phyloP scores from a whole-genome alignment of 106 monocot species.

The Platanthera zijinensis region DNA sequence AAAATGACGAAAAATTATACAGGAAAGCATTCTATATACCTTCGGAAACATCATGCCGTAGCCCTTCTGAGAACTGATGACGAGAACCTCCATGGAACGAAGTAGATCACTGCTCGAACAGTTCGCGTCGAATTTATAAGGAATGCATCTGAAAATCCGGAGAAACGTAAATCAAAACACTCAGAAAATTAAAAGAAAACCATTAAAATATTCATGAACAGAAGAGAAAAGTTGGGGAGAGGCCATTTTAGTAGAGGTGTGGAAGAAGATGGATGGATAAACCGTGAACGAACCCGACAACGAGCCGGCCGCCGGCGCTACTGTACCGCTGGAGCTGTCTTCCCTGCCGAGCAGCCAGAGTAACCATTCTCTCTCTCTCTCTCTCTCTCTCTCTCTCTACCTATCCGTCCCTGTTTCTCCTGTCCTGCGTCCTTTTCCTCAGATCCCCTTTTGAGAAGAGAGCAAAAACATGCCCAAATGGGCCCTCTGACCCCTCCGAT shows the following conservation, averaged over 20 bases:
- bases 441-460: background rate
- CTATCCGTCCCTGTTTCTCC: background rate
- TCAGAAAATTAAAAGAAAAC: background rate
- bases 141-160: slow-evolving; percentile 45
- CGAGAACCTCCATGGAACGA: slow-evolving; percentile 48
- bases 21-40: slow-evolving; percentile 23
- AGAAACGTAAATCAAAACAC: background rate
- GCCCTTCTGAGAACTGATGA: slow-evolving; percentile 73
- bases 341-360: slow-evolving; percentile 31
- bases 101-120: slow-evolving; percentile 10
- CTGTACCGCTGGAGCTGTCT: slow-evolving; percentile 43
- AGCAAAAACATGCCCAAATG: background rate
- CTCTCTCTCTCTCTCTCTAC: background rate
- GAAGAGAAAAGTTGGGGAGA: background rate
- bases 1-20: background rate
- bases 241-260: background rate
- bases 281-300: slow-evolving; percentile 39
- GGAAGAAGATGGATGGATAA: background rate
- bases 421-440: background rate
- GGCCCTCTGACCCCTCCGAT: background rate
- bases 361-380: slow-evolving; percentile 19
- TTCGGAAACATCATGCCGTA: slow-evolving; percentile 67
- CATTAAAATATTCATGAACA: background rate
- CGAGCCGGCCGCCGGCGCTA: slow-evolving; percentile 28
- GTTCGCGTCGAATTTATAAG: slow-evolving; percentile 40